Base-by-base conservation (phyloP, 228 moss, liverwort and hornwort genomes). In the Sphagnum magellanicum region DNA sequence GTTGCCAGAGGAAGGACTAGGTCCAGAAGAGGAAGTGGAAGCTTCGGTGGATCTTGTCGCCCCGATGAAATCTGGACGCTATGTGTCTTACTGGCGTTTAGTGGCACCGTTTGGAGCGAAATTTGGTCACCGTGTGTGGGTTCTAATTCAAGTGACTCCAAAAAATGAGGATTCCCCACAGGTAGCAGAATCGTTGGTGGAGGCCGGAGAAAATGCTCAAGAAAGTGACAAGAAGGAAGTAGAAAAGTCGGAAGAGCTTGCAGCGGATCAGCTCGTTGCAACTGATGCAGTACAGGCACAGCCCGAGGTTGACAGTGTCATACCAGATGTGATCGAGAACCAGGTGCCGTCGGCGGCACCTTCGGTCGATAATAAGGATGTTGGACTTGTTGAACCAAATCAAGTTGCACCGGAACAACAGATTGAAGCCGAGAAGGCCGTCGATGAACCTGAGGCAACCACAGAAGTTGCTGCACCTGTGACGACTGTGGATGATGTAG, bases 71-170 rank as follows among this genome's bases (percentile, higher is more conserved):
- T 83, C 90, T 52, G 92, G 92, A 8, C 92, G 92, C 12, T 92
- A 92, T 65, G 87, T 92, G 16, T 92, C 92, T 5, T 88, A 92
- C 53, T 89, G 92, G 92, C 85, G 92, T 50, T 77, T 92, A 58
- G 80, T 87, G 14, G 78, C 81, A 4, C 90, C 92, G 32, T 71
- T 83, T 10, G 92, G 92, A 11, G 90, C 88, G 17, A 92, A 90
- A 58, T 92, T 92, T 14, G 92, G 92, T 17, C 92, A 92, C 57
- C 83, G 92, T 49, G 92, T 92, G 13, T 92, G 92, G 92, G 92
- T 92, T 17, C 61, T 92, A 59, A 90, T 92, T 61, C 92, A 92
- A 77, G 81, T 87, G 70, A 83, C 83, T 57, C 87, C 87, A 13
- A 83, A 76, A 50, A 78, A 87, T 63, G 87, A 87, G 50, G 83